phyloP scores from a whole-genome alignment of 2,329 filamentous ascomycete species.

The Aspergillus intermedius region DNA sequence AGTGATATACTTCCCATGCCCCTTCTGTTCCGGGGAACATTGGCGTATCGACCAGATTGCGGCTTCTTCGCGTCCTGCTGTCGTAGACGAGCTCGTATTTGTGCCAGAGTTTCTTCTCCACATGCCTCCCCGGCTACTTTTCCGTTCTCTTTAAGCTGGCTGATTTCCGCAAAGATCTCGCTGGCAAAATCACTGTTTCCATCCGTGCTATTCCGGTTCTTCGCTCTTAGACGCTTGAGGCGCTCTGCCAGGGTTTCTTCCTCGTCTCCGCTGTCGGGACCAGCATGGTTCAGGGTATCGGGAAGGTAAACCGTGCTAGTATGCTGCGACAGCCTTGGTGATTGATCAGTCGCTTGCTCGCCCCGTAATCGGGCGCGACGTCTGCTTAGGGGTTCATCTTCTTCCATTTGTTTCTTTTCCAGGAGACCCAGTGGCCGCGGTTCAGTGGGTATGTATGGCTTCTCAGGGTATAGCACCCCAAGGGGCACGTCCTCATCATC shows the following conservation, averaged over 20 bases:
- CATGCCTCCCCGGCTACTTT: constrained; percentile 15
- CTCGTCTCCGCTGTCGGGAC: constrained; percentile 30
- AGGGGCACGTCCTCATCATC: constrained; percentile 82
- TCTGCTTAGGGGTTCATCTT: constrained; percentile 79
- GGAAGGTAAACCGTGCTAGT: constrained; percentile 31
- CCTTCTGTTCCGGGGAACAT: constrained; percentile 29
- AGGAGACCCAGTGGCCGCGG: constrained; percentile 41
- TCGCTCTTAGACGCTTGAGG: constrained; percentile 33
- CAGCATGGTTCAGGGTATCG: constrained; percentile 17
- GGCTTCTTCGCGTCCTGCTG: constrained; percentile 33
- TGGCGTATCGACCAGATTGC: constrained; percentile 5
- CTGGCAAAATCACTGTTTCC: constrained; percentile 38
- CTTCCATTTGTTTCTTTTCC: constrained; percentile 74
- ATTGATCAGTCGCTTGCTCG: constrained; percentile 34
- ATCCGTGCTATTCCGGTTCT: constrained; percentile 24
- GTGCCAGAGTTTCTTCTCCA: constrained; percentile 42
- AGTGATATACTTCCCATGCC: constrained; percentile 48
- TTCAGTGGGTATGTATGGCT: constrained; percentile 25
- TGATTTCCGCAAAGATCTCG: constrained; percentile 38
- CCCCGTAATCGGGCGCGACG: constrained; percentile 70
- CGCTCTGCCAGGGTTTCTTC: constrained; percentile 43
- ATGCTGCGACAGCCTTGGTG: constrained; percentile 25
- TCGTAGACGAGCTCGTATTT: constrained; percentile 38
- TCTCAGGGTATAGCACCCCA: constrained; percentile 64
- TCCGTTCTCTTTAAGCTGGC: constrained; percentile 19